Base-by-base conservation (phyloP, 2,329 filamentous ascomycete species). In the Xylaria hypoxylon region DNA sequence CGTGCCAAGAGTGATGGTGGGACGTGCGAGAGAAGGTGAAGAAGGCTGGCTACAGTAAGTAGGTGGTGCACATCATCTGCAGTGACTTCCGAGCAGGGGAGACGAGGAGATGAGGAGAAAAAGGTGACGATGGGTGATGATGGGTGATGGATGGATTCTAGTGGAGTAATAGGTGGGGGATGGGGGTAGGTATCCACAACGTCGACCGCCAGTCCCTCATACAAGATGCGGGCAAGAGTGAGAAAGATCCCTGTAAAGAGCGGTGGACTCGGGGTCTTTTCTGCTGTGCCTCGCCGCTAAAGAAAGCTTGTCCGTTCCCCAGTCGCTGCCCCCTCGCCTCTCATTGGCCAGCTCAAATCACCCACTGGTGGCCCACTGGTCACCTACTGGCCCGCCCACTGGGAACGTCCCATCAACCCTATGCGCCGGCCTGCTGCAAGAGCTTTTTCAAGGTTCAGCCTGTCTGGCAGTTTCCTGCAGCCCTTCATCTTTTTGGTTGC, bases 201-300 rank as follows among this genome's bases (percentile, higher is more conserved):
- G 70, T 67, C 74, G 73, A 76, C 74, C 74, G 74, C 74, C 73
- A 73, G 71, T 76, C 71, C 69, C 72, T 67, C 74, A 73, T 73
- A 75, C 67, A 75, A 75, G 65, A 68, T 64, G 67, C 63, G 48
- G 65, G 68, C 70, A 58, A 70, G 51, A 70, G 71, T 71, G 59
- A 61, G 69, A 75, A 73, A 69, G 26, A 75, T 65, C 74, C 73
- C 57, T 75, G 74, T 28, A 76, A 76, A 75, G 73, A 75, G 74
- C 74, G 74, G 74, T 76, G 74, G 74, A 40, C 74, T 75, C 70
- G 70, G 73, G 68, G 68, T 71, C 71, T 52, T 42, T 31, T 28
- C 31, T 68, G 64, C 58, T 64, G 67, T 65, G 56, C 61, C 38
- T 65, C 62, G 56, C 62, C 65, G 64, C 53, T 63, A 68, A 51